Percentiles rank a stretch among this genome's conserved stretches.
Evolutionary conservation across 2,329 filamentous ascomycete species (phyloP).

Genomic region (Diaporthe humulicola): DNA sequence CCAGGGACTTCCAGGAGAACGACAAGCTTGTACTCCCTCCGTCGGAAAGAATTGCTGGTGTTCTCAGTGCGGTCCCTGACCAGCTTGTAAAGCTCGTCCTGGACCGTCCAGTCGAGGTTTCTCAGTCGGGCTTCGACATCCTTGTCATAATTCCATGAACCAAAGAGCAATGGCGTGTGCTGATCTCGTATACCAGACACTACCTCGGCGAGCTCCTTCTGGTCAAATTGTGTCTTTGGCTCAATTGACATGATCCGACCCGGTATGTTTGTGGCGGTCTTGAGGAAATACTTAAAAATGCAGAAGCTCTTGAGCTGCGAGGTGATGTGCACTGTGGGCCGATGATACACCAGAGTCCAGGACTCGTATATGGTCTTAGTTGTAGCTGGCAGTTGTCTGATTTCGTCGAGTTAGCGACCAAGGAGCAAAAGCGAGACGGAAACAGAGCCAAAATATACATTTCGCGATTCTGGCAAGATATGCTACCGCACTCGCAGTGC

Average conservation of each 20-base stretch:
- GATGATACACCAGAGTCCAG: conserved; percentile 17
- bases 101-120: conserved; percentile 42
- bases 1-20: conserved; percentile 39
- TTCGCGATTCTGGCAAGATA: background rate
- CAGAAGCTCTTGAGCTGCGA: background rate
- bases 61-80: conserved; percentile 42
- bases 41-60: conserved; percentile 40
- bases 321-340: background rate
- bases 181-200: conserved; percentile 21
- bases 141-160: conserved; percentile 9
- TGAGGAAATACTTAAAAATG: background rate
- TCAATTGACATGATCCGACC: conserved; percentile 41
- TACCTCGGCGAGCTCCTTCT: conserved; percentile 37
- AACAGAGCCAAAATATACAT: background rate
- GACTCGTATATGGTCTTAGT: conserved; percentile 8
- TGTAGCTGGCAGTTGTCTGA: conserved; percentile 20
- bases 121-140: conserved; percentile 40
- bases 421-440: background rate
- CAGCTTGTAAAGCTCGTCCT: conserved; percentile 44
- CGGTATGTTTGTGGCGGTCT: background rate
- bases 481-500: background rate
- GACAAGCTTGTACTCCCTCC: conserved; percentile 42
- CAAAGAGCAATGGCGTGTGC: conserved; percentile 10
- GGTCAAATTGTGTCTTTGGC: conserved; percentile 41
- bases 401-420: background rate